Evolutionary conservation across 148 eudicot genomes (phyloP).

Genomic region (Hydrangea macrophylla): DNA sequence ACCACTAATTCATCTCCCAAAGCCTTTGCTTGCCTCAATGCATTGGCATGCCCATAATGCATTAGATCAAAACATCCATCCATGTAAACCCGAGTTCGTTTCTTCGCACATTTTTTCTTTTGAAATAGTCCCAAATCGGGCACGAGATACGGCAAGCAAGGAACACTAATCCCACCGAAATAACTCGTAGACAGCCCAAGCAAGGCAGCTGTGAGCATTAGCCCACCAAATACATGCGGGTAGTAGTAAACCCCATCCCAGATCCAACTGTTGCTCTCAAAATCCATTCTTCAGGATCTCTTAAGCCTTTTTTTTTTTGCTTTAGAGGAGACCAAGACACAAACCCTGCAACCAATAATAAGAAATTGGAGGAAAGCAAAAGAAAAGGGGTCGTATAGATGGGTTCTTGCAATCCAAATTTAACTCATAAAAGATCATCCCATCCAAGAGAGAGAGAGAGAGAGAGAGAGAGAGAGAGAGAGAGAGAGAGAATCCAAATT

Average conservation of each 20-base stretch:
- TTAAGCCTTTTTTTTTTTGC: conserved; percentile 37
- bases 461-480: background rate
- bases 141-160: conserved; percentile 59
- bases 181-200: conserved; percentile 83
- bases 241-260: conserved; percentile 77
- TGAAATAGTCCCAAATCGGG: conserved; percentile 62
- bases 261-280: conserved; percentile 49
- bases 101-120: conserved; percentile 52
- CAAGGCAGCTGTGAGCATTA: conserved; percentile 83
- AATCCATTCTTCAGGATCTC: conserved; percentile 65
- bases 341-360: conserved; percentile 29
- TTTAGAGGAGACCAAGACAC: conserved; percentile 45
- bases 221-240: conserved; percentile 81
- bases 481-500: background rate
- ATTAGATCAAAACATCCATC: conserved; percentile 98
- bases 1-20: conserved; percentile 90
- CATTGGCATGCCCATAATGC: conserved; percentile 99
- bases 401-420: background rate
- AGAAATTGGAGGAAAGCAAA: background rate
- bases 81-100: conserved; percentile 80
- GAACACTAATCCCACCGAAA: conserved; percentile 66
- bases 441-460: background rate
- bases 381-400: background rate
- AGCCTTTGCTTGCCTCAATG: conserved; percentile 89
- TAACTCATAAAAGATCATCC: no score